These are phyloP conservation scores for Termitomyces titanicus DNA, from an alignment of 768 basidiomycete species.

Conservation along the genomic window DNA sequence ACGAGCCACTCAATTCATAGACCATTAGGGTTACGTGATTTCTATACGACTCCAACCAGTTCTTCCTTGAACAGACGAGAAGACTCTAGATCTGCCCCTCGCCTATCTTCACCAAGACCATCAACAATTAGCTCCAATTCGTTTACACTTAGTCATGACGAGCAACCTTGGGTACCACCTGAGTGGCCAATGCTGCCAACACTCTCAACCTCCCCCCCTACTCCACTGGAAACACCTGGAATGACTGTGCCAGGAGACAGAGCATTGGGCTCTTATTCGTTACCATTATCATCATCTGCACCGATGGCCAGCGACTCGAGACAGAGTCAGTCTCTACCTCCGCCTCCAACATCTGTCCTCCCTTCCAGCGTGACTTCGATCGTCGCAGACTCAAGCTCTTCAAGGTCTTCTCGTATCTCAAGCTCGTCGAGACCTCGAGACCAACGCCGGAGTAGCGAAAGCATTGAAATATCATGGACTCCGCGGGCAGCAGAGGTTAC, in stretches of 20 bases:
- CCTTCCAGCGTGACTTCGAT: background rate
- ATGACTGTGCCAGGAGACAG: background rate
- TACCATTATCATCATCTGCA: too few species aligned
- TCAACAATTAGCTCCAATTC: background rate
- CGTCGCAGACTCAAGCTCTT: too few species aligned
- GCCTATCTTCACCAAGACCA: background rate
- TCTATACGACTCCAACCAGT: background rate
- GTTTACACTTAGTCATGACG: background rate
- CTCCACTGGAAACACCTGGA: background rate
- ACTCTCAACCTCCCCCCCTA: background rate
- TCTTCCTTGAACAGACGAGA: background rate
- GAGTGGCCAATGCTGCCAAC: background rate
- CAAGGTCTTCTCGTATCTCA: background rate
- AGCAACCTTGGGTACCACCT: background rate
- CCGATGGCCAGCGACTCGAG: background rate
- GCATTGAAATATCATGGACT: background rate
- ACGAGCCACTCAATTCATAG: background rate
- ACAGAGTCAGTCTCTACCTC: background rate
- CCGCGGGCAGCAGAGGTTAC: background rate
- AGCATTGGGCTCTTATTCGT: background rate
- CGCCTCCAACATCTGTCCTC: background rate
- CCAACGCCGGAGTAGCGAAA: background rate
- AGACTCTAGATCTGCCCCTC: background rate
- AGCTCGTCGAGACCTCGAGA: background rate
- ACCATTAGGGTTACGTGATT: conserved; percentile 1